Evolutionary conservation across 352 stramenopile species (phyloP).

Genomic region (Phytophthora idaei): DNA sequence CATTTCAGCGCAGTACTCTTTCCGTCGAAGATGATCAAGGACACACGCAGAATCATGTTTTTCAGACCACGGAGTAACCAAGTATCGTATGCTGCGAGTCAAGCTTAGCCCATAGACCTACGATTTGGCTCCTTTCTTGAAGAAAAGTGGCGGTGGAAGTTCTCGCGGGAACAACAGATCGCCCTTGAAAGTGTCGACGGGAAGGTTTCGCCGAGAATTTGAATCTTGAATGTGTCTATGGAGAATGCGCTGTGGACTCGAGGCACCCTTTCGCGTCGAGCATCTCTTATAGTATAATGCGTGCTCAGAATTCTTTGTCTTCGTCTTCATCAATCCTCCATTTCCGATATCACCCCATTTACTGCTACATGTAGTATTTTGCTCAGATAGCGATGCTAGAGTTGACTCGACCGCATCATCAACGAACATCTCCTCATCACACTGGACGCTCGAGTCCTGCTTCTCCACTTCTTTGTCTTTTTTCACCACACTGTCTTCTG

Average conservation of each 20-base stretch:
- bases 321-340: not conserved
- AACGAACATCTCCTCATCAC: conserved; percentile 27
- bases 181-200: not conserved
- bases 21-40: too few relatives aligned
- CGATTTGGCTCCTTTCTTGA: conserved; percentile 40
- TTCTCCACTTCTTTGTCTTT: conserved; percentile 7
- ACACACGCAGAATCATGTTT: too few relatives aligned
- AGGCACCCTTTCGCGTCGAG: not conserved
- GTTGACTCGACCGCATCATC: not conserved
- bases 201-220: not conserved
- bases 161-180: conserved; percentile 30
- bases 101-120: not conserved
- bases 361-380: not conserved
- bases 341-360: not conserved
- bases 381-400: not conserved
- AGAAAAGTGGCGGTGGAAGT: conserved; percentile 54
- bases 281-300: conserved; percentile 15
- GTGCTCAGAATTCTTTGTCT: not conserved
- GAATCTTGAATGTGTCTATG: not conserved
- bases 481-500: not conserved
- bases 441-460: conserved; percentile 41
- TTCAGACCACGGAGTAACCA: conserved; percentile 12
- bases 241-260: not conserved
- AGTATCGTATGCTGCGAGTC: not conserved
- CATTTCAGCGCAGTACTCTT: too few relatives aligned